Evolutionary conservation across 2,329 filamentous ascomycete species (phyloP), one percentile per base, ranked within the genome.

Genomic region (Aspergillus floridensis): DNA sequence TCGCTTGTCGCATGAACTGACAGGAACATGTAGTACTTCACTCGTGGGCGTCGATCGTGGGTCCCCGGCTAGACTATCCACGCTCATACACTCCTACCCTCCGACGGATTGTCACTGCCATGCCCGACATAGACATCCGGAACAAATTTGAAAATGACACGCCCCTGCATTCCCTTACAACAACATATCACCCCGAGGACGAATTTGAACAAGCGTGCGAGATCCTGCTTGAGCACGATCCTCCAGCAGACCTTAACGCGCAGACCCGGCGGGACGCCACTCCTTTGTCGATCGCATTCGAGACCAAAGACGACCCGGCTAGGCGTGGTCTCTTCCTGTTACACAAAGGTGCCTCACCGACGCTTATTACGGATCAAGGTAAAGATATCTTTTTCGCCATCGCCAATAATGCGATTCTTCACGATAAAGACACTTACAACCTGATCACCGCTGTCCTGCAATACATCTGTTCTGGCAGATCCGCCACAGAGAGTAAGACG

Each of bases 311-410:
- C 19, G 21, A 68, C 56, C 62, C 68, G 8, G 47, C 32, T 19
- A 56, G 60, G 38, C 63, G 61, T 44, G 65, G 59, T 24, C 52
- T 59, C n/a, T 69, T 64, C 32, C 48, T 71, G 6, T 48, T 69
- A 10, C 41, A 47, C 1, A 64, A 66, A 35, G 69, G 66, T n/a
- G 69, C 68, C 14, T 50, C 61, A 46, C 38, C 64, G 8, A 55
- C 61, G 16, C 46, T 50, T 16, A 44, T 49, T 14, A 61, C 56
- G 4, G 56, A 53, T 19, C 53, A 57, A 26, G 63, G 57, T 10
- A 64, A 61, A 49, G 68, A 70, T 44, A 63, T 69, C 12, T 64
- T 71, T 38, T 68, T 63, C 44, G 56, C 61, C 5, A 62, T 70
- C 11, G 60, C 57, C 29, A 63, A 63, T 29, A 71, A 70, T 41